phyloP scores from a whole-genome alignment of 1,284 basidiomycete genomes.

The Pterulicium gracile region DNA sequence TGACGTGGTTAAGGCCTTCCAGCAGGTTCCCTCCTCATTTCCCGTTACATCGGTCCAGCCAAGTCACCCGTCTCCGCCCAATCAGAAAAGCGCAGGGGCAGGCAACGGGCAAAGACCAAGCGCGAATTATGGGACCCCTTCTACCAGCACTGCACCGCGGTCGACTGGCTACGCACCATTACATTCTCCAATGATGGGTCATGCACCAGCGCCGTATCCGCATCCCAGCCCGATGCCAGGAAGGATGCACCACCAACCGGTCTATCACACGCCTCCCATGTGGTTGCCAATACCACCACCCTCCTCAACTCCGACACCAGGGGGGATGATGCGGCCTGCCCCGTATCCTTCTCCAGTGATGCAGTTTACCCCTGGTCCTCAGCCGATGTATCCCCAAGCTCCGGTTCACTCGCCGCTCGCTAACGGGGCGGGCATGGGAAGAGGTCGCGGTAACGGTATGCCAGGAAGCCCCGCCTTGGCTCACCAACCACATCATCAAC shows the following conservation, averaged over 20 bases:
- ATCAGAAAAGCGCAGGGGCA: constrained; percentile 34
- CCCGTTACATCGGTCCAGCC: constrained; percentile 32
- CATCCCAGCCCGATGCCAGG: constrained; percentile 49
- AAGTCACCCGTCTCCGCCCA: constrained; percentile 35
- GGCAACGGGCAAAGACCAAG: constrained; percentile 16
- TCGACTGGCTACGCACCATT: constrained; percentile 47
- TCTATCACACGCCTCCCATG: constrained; percentile 16
- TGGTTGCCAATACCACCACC: constrained; percentile 49
- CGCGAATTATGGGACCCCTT: constrained; percentile 21
- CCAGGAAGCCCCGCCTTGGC: constrained; percentile 56
- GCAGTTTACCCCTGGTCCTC: constrained; percentile 44
- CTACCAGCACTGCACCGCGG: constrained; percentile 28
- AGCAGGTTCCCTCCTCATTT: constrained; percentile 59
- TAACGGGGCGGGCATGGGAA: constrained; percentile 28
- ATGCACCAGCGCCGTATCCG: constrained; percentile 60
- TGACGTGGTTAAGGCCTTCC: constrained; percentile 74
- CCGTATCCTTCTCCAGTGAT: constrained; percentile 58
- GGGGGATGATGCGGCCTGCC: constrained; percentile 43
- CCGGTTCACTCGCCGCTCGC: constrained; percentile 27
- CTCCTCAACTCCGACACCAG: constrained; percentile 34
- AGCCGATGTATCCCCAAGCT: constrained; percentile 33
- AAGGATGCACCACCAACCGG: constrained; percentile 46
- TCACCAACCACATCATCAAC: constrained; percentile 33
- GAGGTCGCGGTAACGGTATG: constrained; percentile 33
- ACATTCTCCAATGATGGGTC: constrained; percentile 56